Percentiles rank a stretch among this genome's conserved stretches.
phyloP scores from a whole-genome alignment of 75 land plant genomes.

The Gnetum montanum region DNA sequence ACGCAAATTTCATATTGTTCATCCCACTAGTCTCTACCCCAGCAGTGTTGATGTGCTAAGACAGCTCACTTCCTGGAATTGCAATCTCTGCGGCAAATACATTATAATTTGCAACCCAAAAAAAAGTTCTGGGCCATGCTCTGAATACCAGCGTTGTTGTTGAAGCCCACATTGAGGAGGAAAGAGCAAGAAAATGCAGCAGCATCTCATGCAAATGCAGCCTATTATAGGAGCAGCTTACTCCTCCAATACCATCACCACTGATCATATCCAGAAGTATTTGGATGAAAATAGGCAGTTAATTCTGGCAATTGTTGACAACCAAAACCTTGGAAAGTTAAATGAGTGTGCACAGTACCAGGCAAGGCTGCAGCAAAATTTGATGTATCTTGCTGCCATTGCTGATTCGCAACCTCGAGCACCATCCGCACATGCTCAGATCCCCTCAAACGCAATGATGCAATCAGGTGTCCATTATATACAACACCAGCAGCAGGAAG shows the following conservation, averaged over 20 bases:
- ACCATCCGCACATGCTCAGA: conserved; percentile 55
- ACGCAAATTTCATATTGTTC: too few species aligned
- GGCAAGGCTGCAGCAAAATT: conserved; percentile 78
- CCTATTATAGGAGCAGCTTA: conserved; percentile 49
- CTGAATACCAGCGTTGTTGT: too few species aligned
- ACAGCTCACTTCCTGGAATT: too few species aligned
- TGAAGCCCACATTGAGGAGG: too few species aligned
- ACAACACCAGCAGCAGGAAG: conserved; percentile 66
- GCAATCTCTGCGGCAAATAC: too few species aligned
- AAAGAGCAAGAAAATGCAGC: conserved; percentile 33
- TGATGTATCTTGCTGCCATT: conserved; percentile 88
- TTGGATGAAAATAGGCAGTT: conserved; percentile 90
- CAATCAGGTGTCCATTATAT: conserved; percentile 46
- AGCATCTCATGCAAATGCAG: conserved; percentile 47
- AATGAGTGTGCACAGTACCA: conserved; percentile 71
- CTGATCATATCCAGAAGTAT: conserved; percentile 73
- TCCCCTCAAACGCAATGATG: conserved; percentile 30
- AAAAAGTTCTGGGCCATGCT: too few species aligned
- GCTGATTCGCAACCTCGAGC: conserved; percentile 87
- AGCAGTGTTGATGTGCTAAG: too few species aligned
- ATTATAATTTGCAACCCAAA: too few species aligned
- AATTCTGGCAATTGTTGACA: conserved; percentile 74
- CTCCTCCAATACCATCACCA: conserved; percentile 42
- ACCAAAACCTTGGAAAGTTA: conserved; percentile 61
- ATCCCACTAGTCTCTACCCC: too few species aligned